Conservation (phyloP, 1,284 basidiomycete genomes). For the Rhodotorula sp. region DNA sequence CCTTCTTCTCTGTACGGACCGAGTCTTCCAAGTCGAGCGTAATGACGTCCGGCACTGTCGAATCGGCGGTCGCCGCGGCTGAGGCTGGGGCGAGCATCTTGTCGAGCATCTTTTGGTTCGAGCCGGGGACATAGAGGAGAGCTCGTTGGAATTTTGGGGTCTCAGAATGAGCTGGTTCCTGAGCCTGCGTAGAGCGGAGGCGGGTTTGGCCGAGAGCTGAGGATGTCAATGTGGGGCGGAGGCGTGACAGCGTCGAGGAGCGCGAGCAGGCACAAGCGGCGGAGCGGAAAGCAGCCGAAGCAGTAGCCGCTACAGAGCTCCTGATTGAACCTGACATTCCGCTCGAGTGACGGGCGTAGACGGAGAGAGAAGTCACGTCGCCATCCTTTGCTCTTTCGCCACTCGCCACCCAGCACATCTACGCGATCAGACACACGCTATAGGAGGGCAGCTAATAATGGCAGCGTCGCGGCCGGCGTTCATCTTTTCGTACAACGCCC, state of each 20-base stretch:
- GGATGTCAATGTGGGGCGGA: not conserved
- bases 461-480: not conserved
- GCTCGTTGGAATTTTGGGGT: slow-evolving; percentile 11
- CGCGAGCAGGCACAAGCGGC: not conserved
- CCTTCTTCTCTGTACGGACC: slow-evolving; percentile 37
- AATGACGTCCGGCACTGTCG: slow-evolving; percentile 16
- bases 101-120: slow-evolving; percentile 16
- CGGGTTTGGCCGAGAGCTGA: not conserved
- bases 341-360: too few relatives aligned
- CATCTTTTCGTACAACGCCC: slow-evolving; percentile 21
- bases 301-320: too few relatives aligned
- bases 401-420: not conserved
- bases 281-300: not conserved
- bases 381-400: too few relatives aligned
- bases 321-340: too few relatives aligned
- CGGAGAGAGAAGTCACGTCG: too few relatives aligned
- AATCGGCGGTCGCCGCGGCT: not conserved
- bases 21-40: slow-evolving; percentile 40
- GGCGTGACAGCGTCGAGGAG: not conserved
- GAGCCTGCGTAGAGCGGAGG: not conserved
- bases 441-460: too few relatives aligned
- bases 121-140: slow-evolving; percentile 35
- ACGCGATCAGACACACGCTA: not conserved
- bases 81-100: not conserved
- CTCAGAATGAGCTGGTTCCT: not conserved